Base-by-base conservation (phyloP, 768 basidiomycete species). In the Russula emetica region DNA sequence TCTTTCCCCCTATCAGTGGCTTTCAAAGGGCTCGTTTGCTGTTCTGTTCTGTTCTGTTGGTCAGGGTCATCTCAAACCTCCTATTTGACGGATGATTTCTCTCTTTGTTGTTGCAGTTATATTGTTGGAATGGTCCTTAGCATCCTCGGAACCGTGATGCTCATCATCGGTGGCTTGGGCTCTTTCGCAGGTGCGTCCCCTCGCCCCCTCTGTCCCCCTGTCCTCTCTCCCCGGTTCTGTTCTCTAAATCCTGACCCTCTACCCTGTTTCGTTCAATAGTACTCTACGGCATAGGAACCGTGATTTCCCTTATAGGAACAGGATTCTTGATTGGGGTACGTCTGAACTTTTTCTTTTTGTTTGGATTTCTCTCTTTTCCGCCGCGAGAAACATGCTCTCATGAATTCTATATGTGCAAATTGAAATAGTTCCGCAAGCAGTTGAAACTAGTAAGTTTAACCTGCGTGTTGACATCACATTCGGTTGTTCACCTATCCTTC, bases 281-380 rank as follows among this genome's bases (percentile, higher is more conserved):
- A 13, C 79, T 97, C 44, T 96, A 91, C 78, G 83, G 82, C 28
- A 68, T 95, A 34, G 94, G 94, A 38, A 90, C 89, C 51, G 75
- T 96, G 67, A 74, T 96, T 62, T 88, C 90, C 16, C 82, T 98
- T 56, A 73, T 89, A 59, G 94, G 93, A 50, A 96, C 94, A 0
- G 94, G 94, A 0, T 96, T 97, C 78, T 76, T 96, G 71, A 85
- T 96, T 61, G 92, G 92, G 65, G 92, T 94, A 74, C 70, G 91
- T 79, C 32, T 16, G 26, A 50, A 47, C n/a, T n/a, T n/a, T n/a
- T n/a, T n/a, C n/a, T n/a, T n/a, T n/a, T n/a, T n/a, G n/a, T n/a
- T n/a, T n/a, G n/a, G n/a, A n/a, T n/a, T n/a, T n/a, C n/a, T 22
- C 13, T 47, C 57, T 50, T 22, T 54, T 34, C 2, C 2, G 7